phyloP scores from a whole-genome alignment of 345 rosid species.

The Citrus reticulata region DNA sequence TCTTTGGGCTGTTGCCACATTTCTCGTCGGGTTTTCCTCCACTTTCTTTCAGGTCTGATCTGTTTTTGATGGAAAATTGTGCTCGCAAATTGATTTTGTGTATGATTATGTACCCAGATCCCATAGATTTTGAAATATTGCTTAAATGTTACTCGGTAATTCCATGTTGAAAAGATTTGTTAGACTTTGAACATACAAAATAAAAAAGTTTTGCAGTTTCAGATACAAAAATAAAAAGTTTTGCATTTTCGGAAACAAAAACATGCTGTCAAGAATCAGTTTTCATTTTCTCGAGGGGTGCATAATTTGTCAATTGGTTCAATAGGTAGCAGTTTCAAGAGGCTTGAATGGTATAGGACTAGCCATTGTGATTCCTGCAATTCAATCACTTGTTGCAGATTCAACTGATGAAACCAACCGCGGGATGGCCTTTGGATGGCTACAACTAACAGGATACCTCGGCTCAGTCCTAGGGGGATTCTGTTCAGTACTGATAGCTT shows the following conservation, averaged over 20 bases:
- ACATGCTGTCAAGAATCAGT: background rate
- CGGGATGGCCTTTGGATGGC: constrained; percentile 80
- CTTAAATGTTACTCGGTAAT: no score
- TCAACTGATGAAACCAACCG: constrained; percentile 73
- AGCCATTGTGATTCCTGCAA: constrained; percentile 58
- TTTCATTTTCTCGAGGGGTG: background rate
- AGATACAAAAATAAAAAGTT: background rate
- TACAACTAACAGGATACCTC: constrained; percentile 50
- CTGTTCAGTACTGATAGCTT: constrained; percentile 54
- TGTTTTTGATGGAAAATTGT: no score
- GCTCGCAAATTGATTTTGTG: background rate
- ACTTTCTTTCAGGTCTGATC: constrained; percentile 55
- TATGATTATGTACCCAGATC: background rate
- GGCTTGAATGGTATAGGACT: constrained; percentile 69
- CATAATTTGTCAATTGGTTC: background rate
- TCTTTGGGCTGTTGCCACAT: constrained; percentile 68
- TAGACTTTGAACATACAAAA: no score
- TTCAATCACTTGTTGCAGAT: constrained; percentile 70
- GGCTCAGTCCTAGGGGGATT: constrained; percentile 61
- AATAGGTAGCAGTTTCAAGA: constrained; percentile 62
- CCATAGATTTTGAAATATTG: background rate
- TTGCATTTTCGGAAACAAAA: no score
- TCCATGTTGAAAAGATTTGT: no score
- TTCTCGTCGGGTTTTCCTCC: constrained; percentile 58
- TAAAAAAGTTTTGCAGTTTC: no score